These are phyloP conservation scores for Paramecium biaurelia DNA, from an alignment of 73 alveolate species.

Conservation along the genomic window DNA sequence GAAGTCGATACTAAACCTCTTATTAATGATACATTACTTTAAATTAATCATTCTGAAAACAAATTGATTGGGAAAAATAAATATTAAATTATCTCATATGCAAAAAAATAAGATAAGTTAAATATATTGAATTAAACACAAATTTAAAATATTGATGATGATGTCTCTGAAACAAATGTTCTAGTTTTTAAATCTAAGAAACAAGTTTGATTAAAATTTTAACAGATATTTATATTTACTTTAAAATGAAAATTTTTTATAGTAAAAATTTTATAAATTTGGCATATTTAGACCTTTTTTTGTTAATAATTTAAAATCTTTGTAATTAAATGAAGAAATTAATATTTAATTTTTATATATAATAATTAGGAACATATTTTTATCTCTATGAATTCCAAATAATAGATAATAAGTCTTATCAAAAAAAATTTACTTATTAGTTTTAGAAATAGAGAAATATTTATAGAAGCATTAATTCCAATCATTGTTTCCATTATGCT, in stretches of 20 bases:
- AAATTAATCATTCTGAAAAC: not conserved
- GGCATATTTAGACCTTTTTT: too few relatives aligned
- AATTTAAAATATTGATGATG: not conserved
- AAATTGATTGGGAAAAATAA: not conserved
- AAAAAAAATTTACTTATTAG: slow-evolving; percentile 40
- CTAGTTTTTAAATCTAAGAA: not conserved
- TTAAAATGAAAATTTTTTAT: not conserved
- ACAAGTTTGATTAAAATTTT: not conserved
- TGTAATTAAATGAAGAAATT: not conserved
- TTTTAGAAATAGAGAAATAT: not conserved
- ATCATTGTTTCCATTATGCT: slow-evolving; percentile 10
- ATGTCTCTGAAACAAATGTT: not conserved
- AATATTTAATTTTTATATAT: not conserved
- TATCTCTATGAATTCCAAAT: not conserved
- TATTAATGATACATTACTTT: not conserved
- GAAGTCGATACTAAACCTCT: not conserved
- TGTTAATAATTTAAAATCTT: not conserved
- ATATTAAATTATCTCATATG: not conserved
- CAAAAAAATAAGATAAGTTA: not conserved
- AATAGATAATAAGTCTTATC: not conserved
- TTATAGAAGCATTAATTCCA: not conserved
- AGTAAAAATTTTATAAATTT: too few relatives aligned
- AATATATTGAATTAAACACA: not conserved
- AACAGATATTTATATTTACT: not conserved
- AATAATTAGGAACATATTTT: not conserved